Conservation (phyloP, 805 yeast genomes). For the Nakazawaea peltata region DNA sequence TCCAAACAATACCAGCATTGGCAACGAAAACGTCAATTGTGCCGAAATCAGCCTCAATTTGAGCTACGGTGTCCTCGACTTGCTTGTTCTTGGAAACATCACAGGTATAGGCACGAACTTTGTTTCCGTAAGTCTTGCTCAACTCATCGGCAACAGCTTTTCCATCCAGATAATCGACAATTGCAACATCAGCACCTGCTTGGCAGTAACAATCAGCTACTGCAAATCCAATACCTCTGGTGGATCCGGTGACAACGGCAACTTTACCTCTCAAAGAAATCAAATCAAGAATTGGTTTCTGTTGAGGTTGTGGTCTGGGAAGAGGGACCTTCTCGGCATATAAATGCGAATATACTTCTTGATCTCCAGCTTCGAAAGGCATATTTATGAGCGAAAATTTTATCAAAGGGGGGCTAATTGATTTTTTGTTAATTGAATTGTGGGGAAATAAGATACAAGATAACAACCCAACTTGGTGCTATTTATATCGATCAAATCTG, state of each 20-base stretch:
- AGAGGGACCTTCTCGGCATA: constrained; percentile 5
- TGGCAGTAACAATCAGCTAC: constrained; percentile 35
- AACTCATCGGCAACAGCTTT: constrained; percentile 24
- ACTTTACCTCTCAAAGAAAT: constrained; percentile 35
- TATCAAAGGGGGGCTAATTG: no score
- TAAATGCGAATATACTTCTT: constrained; percentile 5
- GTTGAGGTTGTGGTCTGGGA: constrained; percentile 6
- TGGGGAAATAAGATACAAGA: no score
- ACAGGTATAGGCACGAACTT: constrained; percentile 18
- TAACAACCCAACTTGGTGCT: no score
- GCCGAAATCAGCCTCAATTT: constrained; percentile 25
- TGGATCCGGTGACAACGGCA: constrained; percentile 34
- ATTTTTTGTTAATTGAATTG: no score
- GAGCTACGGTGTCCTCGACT: constrained; percentile 21
- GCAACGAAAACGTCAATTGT: constrained; percentile 33
- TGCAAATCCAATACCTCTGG: constrained; percentile 31
- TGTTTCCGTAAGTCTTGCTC: constrained; percentile 29
- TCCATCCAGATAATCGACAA: constrained; percentile 31
- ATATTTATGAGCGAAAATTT: no score
- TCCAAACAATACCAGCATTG: constrained; percentile 33
- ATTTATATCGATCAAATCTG: no score
- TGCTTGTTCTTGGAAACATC: constrained; percentile 22
- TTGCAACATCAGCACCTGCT: constrained; percentile 34
- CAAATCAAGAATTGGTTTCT: constrained; percentile 21
- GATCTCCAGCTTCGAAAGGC: constrained; percentile 1